Percentiles rank a stretch among this genome's conserved stretches.
phyloP scores from a whole-genome alignment of 768 basidiomycete genomes.

The Steccherinum ochraceum region DNA sequence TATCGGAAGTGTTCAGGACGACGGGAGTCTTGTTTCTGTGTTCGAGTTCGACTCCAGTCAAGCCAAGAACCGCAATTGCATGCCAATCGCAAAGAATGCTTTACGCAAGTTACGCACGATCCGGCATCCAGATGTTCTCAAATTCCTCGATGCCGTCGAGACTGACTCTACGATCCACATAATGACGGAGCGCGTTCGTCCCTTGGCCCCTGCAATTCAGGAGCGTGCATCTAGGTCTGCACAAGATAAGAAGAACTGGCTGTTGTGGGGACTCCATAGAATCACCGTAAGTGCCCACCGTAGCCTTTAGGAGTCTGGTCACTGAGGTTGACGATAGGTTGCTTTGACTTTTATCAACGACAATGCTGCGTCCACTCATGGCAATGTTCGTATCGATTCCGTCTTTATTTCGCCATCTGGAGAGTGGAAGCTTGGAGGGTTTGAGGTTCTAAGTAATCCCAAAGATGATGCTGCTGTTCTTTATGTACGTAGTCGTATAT shows the following conservation, averaged over 20 bases:
- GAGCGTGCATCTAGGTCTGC: slow-evolving; percentile 55
- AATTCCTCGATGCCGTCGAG: slow-evolving; percentile 91
- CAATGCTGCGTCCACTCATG: slow-evolving; percentile 75
- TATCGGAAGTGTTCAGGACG: slow-evolving; percentile 56
- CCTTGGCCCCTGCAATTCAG: slow-evolving; percentile 56
- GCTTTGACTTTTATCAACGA: slow-evolving; percentile 90
- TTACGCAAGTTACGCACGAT: slow-evolving; percentile 85
- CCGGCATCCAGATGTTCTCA: slow-evolving; percentile 93
- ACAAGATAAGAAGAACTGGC: slow-evolving; percentile 79
- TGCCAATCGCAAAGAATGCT: slow-evolving; percentile 83
- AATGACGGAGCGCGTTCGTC: slow-evolving; percentile 89
- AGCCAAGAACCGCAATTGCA: slow-evolving; percentile 45
- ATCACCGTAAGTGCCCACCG: slow-evolving; percentile 57
- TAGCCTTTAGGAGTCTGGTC: neutral
- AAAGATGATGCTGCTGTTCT: slow-evolving; percentile 74
- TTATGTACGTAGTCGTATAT: slow-evolving; percentile 54
- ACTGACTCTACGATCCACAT: slow-evolving; percentile 84
- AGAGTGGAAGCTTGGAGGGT: slow-evolving; percentile 96
- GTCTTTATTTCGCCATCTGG: slow-evolving; percentile 90
- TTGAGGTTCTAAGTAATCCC: slow-evolving; percentile 81
- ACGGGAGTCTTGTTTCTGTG: slow-evolving; percentile 76
- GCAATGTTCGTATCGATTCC: slow-evolving; percentile 64
- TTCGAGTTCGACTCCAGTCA: slow-evolving; percentile 87
- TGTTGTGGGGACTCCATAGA: slow-evolving; percentile 90
- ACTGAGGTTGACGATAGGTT: slow-evolving; percentile 42